Evolutionary conservation across 2,329 filamentous ascomycete genomes (phyloP).

Genomic region (Fusarium sp.): DNA sequence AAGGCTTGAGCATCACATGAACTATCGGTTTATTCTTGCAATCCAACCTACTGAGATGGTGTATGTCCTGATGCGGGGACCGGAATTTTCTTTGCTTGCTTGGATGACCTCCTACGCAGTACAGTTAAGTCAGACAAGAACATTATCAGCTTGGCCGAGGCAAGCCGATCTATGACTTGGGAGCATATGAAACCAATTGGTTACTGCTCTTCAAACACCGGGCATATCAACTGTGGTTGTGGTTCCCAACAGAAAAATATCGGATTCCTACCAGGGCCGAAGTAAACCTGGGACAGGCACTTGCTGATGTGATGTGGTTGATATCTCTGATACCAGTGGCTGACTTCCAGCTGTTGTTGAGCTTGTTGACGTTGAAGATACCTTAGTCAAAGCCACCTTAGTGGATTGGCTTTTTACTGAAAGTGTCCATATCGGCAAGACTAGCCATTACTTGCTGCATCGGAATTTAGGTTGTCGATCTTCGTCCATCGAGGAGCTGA

Average conservation of each 20-base stretch:
- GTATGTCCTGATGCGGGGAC: neutral
- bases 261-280: constrained; percentile 10
- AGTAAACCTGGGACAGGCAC: constrained; percentile 1
- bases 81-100: neutral
- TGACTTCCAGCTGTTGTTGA: neutral
- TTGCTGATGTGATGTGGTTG: constrained; percentile 2
- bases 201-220: neutral
- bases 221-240: neutral
- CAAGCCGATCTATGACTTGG: neutral
- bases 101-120: neutral
- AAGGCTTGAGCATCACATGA: neutral
- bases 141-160: constrained; percentile 13
- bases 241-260: constrained; percentile 17
- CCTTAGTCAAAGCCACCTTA: neutral
- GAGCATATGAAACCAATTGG: neutral
- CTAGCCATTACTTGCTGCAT: neutral
- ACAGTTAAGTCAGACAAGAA: neutral
- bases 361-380: neutral
- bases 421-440: neutral
- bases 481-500: neutral
- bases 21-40: neutral
- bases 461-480: neutral
- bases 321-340: constrained; percentile 7
- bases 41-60: neutral
- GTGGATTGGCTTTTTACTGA: neutral